These are phyloP conservation scores for Macrolepiota albuminosa DNA, from an alignment of 768 basidiomycete species.

Conservation along the genomic window DNA sequence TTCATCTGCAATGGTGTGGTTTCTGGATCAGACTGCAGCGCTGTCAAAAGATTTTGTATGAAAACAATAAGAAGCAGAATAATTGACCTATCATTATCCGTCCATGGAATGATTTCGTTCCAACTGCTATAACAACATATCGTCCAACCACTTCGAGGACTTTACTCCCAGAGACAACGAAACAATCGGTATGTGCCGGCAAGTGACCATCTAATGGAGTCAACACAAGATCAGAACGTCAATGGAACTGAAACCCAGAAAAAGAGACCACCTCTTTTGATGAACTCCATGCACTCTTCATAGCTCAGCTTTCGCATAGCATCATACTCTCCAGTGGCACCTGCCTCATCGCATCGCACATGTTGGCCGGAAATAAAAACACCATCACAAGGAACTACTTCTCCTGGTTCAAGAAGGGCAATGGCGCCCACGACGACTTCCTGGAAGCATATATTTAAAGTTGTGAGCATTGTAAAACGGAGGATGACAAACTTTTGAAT, in stretches of 20 bases:
- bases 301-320: no score
- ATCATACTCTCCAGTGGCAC: no score
- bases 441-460: constrained; percentile 33
- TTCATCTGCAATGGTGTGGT: constrained; percentile 93
- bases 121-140: constrained; percentile 92
- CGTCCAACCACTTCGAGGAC: constrained; percentile 91
- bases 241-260: background rate
- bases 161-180: constrained; percentile 87
- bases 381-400: constrained; percentile 94
- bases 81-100: constrained; percentile 92
- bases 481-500: constrained; percentile 59
- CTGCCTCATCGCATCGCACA: no score
- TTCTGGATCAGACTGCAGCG: constrained; percentile 81
- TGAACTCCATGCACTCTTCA: no score
- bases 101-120: constrained; percentile 91
- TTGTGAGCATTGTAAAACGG: constrained; percentile 2
- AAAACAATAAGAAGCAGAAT: background rate
- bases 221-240: background rate
- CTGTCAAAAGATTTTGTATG: constrained; percentile 33
- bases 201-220: constrained; percentile 19
- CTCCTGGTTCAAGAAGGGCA: constrained; percentile 88
- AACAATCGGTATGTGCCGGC: constrained; percentile 77
- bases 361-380: no score
- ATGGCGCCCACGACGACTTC: constrained; percentile 94
- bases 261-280: constrained; percentile 20